These are phyloP conservation scores for Colletotrichum simmondsii DNA, from an alignment of 2,329 filamentous ascomycete species.

Conservation along the genomic window DNA sequence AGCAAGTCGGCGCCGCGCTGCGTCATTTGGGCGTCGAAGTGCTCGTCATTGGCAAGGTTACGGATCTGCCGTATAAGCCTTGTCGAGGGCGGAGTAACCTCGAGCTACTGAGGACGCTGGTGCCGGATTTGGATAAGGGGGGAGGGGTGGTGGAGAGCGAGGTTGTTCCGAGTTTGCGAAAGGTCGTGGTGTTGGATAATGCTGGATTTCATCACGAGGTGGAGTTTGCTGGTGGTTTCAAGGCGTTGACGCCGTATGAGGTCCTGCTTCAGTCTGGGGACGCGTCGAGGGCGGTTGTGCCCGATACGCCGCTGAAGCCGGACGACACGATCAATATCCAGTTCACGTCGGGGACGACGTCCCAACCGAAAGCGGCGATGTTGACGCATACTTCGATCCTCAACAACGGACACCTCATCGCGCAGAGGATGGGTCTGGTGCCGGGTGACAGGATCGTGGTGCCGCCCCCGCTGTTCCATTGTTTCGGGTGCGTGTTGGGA, in stretches of 20 bases:
- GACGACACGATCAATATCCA: slow-evolving; percentile 92
- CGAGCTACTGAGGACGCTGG: slow-evolving; percentile 55
- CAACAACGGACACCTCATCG: slow-evolving; percentile 91
- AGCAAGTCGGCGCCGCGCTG: slow-evolving; percentile 82
- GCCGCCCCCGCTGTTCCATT: slow-evolving; percentile 87
- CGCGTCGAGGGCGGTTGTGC: slow-evolving; percentile 48
- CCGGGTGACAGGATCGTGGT: slow-evolving; percentile 82
- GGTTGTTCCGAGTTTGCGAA: slow-evolving; percentile 74
- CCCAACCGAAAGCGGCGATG: slow-evolving; percentile 90
- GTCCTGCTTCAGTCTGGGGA: slow-evolving; percentile 46
- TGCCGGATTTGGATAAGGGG: slow-evolving; percentile 51
- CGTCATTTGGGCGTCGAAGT: slow-evolving; percentile 78
- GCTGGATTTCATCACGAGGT: slow-evolving; percentile 59
- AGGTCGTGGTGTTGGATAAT: slow-evolving; percentile 85
- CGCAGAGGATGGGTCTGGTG: slow-evolving; percentile 83
- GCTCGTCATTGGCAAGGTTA: slow-evolving; percentile 87
- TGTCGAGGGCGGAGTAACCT: slow-evolving; percentile 65
- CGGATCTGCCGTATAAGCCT: slow-evolving; percentile 78
- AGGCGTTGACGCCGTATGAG: slow-evolving; percentile 58
- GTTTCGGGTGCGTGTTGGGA: slow-evolving; percentile 92
- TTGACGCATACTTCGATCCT: slow-evolving; percentile 87
- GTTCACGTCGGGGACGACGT: slow-evolving; percentile 96
- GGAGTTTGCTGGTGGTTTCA: slow-evolving; percentile 50
- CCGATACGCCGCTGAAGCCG: slow-evolving; percentile 60
- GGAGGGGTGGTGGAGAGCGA: slow-evolving; percentile 47